Evolutionary conservation across 345 rosid species (phyloP).

Genomic region (Hypericum androsaemum): DNA sequence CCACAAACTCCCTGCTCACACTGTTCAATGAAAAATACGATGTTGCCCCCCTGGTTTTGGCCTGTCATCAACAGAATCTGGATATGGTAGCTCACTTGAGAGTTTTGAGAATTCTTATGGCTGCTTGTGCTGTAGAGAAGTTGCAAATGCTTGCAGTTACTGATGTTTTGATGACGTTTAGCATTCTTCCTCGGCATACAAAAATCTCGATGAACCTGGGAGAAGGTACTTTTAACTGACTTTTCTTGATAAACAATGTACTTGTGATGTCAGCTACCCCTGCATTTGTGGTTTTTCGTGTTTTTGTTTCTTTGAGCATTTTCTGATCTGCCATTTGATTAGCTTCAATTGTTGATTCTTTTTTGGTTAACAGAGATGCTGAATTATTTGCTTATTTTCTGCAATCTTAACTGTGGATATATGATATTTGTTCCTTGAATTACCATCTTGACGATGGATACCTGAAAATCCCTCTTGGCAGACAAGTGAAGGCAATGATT

Average conservation of each 20-base stretch:
- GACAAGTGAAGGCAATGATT: no score
- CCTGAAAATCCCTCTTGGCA: no score
- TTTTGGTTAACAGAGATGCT: no score
- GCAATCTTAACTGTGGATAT: no score
- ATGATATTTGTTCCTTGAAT: no score
- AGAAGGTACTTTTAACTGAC: constrained; percentile 42
- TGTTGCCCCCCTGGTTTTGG: constrained; percentile 24
- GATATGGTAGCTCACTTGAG: constrained; percentile 40
- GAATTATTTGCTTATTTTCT: no score
- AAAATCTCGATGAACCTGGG: constrained; percentile 81
- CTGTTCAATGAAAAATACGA: constrained; percentile 25
- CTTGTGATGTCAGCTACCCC: not conserved
- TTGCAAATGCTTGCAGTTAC: constrained; percentile 55
- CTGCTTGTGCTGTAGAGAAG: constrained; percentile 39
- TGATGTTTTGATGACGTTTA: constrained; percentile 67
- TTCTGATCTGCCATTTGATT: no score
- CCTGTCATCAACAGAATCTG: constrained; percentile 38
- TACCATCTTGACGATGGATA: no score
- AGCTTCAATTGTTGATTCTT: no score
- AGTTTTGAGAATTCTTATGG: constrained; percentile 43
- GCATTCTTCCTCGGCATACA: constrained; percentile 56
- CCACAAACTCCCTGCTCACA: constrained; percentile 32
- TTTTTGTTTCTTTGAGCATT: no score
- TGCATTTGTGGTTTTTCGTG: not conserved
- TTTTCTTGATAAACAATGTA: constrained; percentile 3